A percentile compares a stretch with the other conserved stretches of the same genome.
These are phyloP conservation scores for Vigna unguiculata DNA, from an alignment of 306 rosid species.

Conservation along the genomic window DNA sequence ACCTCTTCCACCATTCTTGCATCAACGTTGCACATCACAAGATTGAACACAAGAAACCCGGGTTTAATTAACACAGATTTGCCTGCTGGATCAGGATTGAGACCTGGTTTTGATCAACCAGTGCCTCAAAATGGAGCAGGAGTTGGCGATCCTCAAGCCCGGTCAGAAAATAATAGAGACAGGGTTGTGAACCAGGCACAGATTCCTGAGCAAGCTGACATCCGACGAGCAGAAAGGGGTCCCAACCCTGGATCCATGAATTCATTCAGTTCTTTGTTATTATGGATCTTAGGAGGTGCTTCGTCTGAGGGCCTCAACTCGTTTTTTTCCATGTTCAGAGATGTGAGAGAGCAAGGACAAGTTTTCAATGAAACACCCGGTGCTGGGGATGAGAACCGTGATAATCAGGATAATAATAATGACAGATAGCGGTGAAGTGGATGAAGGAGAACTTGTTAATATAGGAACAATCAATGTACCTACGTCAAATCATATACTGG, in stretches of 20 bases:
- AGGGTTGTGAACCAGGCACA: constrained; percentile 57
- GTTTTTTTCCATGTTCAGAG: constrained; percentile 89
- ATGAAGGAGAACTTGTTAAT: constrained; percentile 33
- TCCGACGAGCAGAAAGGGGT: constrained; percentile 66
- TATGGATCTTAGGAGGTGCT: constrained; percentile 95
- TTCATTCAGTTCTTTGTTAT: constrained; percentile 82
- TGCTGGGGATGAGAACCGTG: constrained; percentile 52
- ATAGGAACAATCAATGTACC: constrained; percentile 33
- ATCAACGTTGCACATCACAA: constrained; percentile 96
- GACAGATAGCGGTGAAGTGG: constrained; percentile 48
- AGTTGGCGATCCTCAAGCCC: constrained; percentile 52
- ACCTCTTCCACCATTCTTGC: constrained; percentile 97
- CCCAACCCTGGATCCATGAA: constrained; percentile 77
- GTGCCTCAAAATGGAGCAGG: constrained; percentile 55
- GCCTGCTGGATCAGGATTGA: constrained; percentile 59
- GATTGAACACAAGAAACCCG: constrained; percentile 88
- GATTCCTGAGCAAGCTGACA: constrained; percentile 56
- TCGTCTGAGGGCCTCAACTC: constrained; percentile 91
- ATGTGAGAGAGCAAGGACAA: constrained; percentile 84
- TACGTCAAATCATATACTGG: constrained; percentile 37
- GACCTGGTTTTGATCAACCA: constrained; percentile 63
- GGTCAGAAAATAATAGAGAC: constrained; percentile 56
- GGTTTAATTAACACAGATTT: constrained; percentile 52
- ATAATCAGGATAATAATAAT: constrained; percentile 47
- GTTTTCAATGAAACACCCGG: constrained; percentile 64